Percentiles rank a stretch among this genome's conserved stretches.
phyloP scores from a whole-genome alignment of 768 basidiomycete genomes.

The Melanogaster broomeanus region DNA sequence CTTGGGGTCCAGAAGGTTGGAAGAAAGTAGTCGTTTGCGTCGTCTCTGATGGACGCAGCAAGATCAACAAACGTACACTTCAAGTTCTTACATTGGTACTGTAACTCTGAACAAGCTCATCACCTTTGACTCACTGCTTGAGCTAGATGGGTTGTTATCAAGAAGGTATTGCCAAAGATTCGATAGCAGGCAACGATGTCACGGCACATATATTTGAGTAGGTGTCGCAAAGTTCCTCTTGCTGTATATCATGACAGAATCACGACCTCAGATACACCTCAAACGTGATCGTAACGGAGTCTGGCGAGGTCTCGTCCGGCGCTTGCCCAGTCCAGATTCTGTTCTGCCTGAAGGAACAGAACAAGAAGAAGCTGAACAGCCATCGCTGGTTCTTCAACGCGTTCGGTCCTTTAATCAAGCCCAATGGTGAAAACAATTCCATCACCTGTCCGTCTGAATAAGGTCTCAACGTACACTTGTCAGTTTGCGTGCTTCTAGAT shows the following conservation, averaged over 20 bases:
- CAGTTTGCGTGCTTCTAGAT: conserved; percentile 89
- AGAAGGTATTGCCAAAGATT: conserved; percentile 89
- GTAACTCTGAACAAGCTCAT: conserved; percentile 9
- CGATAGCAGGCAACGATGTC: conserved; percentile 85
- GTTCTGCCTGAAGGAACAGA: conserved; percentile 93
- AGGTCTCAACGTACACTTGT: conserved; percentile 1
- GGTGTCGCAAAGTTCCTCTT: conserved; percentile 22
- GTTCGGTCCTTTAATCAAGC: conserved; percentile 82
- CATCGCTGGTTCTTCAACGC: conserved; percentile 99
- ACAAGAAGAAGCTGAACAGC: conserved; percentile 96
- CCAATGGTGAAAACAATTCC: conserved; percentile 58
- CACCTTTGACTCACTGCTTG: background rate
- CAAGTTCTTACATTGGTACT: conserved; percentile 82
- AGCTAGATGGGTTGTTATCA: conserved; percentile 82
- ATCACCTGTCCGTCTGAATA: background rate
- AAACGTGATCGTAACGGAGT: conserved; percentile 73
- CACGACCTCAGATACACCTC: conserved; percentile 63
- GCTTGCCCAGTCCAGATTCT: conserved; percentile 83
- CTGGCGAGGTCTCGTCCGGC: conserved; percentile 77
- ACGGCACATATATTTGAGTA: conserved; percentile 94
- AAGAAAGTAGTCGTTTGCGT: conserved; percentile 89
- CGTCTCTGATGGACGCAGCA: conserved; percentile 82
- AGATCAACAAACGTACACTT: conserved; percentile 88
- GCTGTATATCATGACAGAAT: background rate
- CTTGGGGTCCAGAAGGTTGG: conserved; percentile 88